Evolutionary conservation across 2,329 filamentous ascomycete species (phyloP).

Genomic region (Calycina marina): DNA sequence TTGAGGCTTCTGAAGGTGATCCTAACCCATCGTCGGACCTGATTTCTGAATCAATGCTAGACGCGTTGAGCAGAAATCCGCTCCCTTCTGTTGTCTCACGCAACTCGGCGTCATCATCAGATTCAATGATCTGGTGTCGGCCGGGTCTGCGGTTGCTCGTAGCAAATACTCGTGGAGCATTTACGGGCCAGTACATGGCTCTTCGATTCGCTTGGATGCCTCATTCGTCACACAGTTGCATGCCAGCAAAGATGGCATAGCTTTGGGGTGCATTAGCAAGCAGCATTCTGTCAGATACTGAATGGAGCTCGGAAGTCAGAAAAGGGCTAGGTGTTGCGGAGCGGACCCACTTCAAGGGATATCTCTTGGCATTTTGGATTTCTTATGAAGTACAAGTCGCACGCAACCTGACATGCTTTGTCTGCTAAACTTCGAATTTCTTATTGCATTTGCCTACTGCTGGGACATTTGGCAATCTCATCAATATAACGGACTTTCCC

Average conservation of each 20-base stretch:
- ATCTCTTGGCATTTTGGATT: no score
- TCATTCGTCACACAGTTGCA: slow-evolving; percentile 23
- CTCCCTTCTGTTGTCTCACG: slow-evolving; percentile 24
- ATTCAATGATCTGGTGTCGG: slow-evolving; percentile 34
- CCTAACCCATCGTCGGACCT: slow-evolving; percentile 16
- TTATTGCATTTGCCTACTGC: no score
- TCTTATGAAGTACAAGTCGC: no score
- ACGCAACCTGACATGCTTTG: no score
- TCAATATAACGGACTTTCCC: no score
- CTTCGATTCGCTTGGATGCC: slow-evolving; percentile 17
- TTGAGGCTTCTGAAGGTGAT: slow-evolving; percentile 20
- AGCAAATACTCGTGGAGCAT: slow-evolving; percentile 70
- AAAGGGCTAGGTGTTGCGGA: background rate
- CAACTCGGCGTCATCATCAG: slow-evolving; percentile 43
- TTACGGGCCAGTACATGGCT: slow-evolving; percentile 84
- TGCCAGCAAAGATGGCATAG: slow-evolving; percentile 16
- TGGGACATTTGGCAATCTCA: no score
- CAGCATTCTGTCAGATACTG: background rate
- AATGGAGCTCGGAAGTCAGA: background rate
- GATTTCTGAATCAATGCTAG: slow-evolving; percentile 14
- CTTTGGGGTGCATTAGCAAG: slow-evolving; percentile 1
- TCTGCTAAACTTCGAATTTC: no score
- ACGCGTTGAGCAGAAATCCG: slow-evolving; percentile 18
- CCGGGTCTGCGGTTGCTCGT: slow-evolving; percentile 51
- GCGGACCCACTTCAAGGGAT: no score